Base-by-base conservation (phyloP, 768 basidiomycete genomes). In the Tulasnella sp. region DNA sequence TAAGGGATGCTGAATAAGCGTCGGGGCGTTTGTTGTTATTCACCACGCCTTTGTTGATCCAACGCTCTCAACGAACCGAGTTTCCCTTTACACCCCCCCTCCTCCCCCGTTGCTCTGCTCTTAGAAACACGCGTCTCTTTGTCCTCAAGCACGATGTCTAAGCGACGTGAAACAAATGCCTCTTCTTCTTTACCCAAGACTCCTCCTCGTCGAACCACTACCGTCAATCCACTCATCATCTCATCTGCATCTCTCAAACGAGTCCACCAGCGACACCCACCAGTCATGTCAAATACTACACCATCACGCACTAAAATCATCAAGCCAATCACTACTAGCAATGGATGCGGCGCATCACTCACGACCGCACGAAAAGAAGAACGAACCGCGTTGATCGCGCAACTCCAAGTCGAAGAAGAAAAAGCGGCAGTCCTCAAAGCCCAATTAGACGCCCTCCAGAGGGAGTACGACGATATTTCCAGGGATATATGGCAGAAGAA, bases 381-480 rank as follows among this genome's bases (percentile, higher is more conserved):
- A 60, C 77, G 77, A 41, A 37, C 37, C 48, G 41, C 54, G 50
- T 41, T 60, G 48, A 58, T 78, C 54, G 58, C 37, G 77, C 58
- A 46, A 46, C 50, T 78, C 31, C 46, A 41, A 41, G 28, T 54
- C 14, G 78, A 80, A 34, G 78, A 80, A 58, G 58, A 37, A 41
- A 72, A 75, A 37, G 78, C 78, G 3, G 78, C 78, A 8, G 46
- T 14, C n/a, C 69, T 80, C 31, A 80, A 80, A 58, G 42, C 24
- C 18, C 78, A 80, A 48, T 41, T 80, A 37, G 64, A 80, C 44
- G 44, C 46, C 44, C 78, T 80, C 42, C 78, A 80, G 34, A 41
- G 22, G 12, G 78, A 80, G 44, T 80, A 80, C 46, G 72, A 80
- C 24, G 69, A 37, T 16, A 34, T 75, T 22, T 73, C 73, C 2